phyloP scores from a whole-genome alignment of 148 eudicot genomes.

The Amaranthus cruentus region DNA sequence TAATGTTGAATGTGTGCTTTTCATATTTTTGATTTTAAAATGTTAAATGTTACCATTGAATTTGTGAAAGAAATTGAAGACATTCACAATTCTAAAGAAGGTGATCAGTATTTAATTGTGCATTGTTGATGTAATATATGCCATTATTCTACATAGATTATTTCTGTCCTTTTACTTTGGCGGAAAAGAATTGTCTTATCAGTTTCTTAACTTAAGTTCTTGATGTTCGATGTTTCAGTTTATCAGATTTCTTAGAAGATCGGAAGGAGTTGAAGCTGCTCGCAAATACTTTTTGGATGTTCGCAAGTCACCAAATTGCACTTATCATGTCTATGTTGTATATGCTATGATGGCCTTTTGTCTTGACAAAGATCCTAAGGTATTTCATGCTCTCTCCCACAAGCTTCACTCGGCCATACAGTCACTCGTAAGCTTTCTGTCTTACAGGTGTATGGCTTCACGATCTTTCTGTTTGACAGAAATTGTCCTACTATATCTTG shows the following conservation, averaged over 20 bases:
- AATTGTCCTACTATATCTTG: background rate
- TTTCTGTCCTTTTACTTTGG: background rate
- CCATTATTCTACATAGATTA: background rate
- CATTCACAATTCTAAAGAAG: background rate
- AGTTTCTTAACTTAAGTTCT: constrained; percentile 7
- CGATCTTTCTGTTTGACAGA: background rate
- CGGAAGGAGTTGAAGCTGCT: constrained; percentile 96
- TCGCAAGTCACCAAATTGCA: constrained; percentile 87
- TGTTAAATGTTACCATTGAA: background rate
- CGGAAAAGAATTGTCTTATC: background rate
- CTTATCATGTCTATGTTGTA: constrained; percentile 93
- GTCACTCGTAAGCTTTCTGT: constrained; percentile 5
- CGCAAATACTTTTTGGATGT: constrained; percentile 87
- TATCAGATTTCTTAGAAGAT: constrained; percentile 93
- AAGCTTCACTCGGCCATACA: background rate
- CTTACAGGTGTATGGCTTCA: background rate
- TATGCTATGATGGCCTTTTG: constrained; percentile 97
- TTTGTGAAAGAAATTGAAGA: background rate
- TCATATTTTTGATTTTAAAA: background rate
- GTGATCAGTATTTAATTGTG: background rate
- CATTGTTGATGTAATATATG: background rate
- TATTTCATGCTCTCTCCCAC: constrained; percentile 19
- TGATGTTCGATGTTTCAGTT: constrained; percentile 56
- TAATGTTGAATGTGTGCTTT: background rate
- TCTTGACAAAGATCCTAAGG: constrained; percentile 97